Percentiles rank a stretch among this genome's conserved stretches.
phyloP scores from a whole-genome alignment of 2,329 filamentous ascomycete species.

The Ophiostoma ulmi region DNA sequence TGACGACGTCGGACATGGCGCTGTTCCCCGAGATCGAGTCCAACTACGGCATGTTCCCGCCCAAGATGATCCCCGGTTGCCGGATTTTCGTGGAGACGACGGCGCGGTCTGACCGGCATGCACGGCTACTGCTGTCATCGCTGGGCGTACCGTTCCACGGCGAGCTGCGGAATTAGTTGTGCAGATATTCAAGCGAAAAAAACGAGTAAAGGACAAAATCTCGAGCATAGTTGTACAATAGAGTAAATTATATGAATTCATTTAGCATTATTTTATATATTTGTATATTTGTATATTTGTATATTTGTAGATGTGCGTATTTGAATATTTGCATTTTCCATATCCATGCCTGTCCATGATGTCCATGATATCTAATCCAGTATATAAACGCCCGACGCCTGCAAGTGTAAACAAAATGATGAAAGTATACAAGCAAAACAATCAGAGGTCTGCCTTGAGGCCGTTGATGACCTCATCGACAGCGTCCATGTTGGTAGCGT shows the following conservation, averaged over 20 bases:
- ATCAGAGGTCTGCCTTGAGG: conserved; percentile 46
- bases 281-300: neutral
- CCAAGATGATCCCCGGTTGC: conserved; percentile 75
- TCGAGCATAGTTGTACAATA: conserved; percentile 12
- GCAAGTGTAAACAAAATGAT: conserved; percentile 20
- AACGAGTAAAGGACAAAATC: neutral
- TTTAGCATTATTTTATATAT: neutral
- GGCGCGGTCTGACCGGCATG: conserved; percentile 79
- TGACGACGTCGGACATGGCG: conserved; percentile 68
- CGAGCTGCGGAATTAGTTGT: conserved; percentile 29
- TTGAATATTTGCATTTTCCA: neutral
- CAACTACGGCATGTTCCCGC: conserved; percentile 69
- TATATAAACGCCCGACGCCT: neutral
- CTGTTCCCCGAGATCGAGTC: conserved; percentile 91
- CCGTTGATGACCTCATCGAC: conserved; percentile 69
- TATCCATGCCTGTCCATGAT: neutral
- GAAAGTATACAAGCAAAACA: neutral
- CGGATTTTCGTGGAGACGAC: conserved; percentile 80
- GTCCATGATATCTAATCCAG: conserved; percentile 3
- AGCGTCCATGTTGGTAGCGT: conserved; percentile 81
- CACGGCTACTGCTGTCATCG: conserved; percentile 65
- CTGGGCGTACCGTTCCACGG: conserved; percentile 79
- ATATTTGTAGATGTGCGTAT: neutral
- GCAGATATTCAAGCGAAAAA: neutral
- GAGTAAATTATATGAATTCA: conserved; percentile 1